phyloP scores from a whole-genome alignment of 345 rosid species.

The Pistacia integerrima region DNA sequence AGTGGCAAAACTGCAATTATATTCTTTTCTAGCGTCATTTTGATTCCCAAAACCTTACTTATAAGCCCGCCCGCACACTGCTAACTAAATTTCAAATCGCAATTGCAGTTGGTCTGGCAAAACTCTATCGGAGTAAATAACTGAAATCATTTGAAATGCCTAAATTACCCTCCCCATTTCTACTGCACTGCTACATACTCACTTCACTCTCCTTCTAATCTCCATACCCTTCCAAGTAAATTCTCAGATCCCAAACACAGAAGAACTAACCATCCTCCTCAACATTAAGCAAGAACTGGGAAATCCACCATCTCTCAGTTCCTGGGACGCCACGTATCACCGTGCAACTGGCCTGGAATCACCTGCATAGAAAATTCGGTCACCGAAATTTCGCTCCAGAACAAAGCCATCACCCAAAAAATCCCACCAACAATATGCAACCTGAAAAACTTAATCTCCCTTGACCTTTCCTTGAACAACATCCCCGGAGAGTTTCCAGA shows the following conservation, averaged over 20 bases:
- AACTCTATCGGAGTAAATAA: not conserved
- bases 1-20: conserved; percentile 19
- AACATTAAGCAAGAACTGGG: conserved; percentile 54
- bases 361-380: conserved; percentile 47
- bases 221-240: conserved; percentile 42
- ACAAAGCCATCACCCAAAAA: conserved; percentile 40
- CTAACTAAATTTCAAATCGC: conserved; percentile 21
- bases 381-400: conserved; percentile 34
- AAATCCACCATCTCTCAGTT: conserved; percentile 52
- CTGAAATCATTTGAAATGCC: conserved; percentile 36
- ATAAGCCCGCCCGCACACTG: not conserved
- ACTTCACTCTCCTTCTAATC: conserved; percentile 37
- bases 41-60: not conserved
- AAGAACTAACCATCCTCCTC: conserved; percentile 58
- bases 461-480: conserved; percentile 45
- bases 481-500: conserved; percentile 69
- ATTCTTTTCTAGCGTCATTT: not conserved
- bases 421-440: conserved; percentile 65
- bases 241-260: conserved; percentile 36
- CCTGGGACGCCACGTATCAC: conserved; percentile 61
- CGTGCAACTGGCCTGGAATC: conserved; percentile 68
- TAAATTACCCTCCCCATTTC: conserved; percentile 22
- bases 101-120: conserved; percentile 1
- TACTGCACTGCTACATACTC: not conserved
- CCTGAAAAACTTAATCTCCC: conserved; percentile 51